phyloP scores from a whole-genome alignment of 2,329 filamentous ascomycete genomes.

The Leptodontidium sp. region DNA sequence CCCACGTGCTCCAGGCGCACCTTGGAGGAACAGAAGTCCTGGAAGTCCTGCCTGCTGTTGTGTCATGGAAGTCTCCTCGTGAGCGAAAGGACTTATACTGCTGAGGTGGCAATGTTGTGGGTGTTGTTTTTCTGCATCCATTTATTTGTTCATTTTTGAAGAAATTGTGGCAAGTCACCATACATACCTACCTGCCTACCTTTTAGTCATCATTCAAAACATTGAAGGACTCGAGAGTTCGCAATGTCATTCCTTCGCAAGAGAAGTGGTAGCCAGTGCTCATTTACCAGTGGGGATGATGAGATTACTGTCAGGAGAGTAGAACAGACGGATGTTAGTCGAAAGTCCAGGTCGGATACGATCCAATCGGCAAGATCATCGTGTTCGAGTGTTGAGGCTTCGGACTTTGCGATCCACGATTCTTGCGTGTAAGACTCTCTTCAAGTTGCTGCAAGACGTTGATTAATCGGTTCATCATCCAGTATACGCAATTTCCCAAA shows the following conservation, averaged over 20 bases:
- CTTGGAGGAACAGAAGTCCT: constrained; percentile 30
- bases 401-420: constrained; percentile 39
- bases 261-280: constrained; percentile 40
- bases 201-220: constrained; percentile 4
- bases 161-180: constrained; percentile 28
- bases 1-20: constrained; percentile 29
- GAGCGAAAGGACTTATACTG: constrained; percentile 33
- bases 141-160: constrained; percentile 22
- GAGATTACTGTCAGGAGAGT: constrained; percentile 35
- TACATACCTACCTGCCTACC: neutral
- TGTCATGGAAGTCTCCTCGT: constrained; percentile 19
- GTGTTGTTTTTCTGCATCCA: constrained; percentile 26
- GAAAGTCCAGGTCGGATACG: constrained; percentile 26
- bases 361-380: constrained; percentile 33
- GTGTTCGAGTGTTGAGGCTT: constrained; percentile 28
- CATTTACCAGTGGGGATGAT: constrained; percentile 38
- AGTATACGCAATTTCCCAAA: constrained; percentile 42
- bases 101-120: constrained; percentile 35
- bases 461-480: constrained; percentile 19
- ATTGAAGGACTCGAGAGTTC: constrained; percentile 22
- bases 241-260: constrained; percentile 40
- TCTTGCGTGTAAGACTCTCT: constrained; percentile 42
- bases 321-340: constrained; percentile 21
- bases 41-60: constrained; percentile 34
- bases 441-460: neutral